Percentiles rank a stretch among this genome's conserved stretches.
Evolutionary conservation across 2,329 filamentous ascomycete species (phyloP).

Genomic region (Xylaria sp.): DNA sequence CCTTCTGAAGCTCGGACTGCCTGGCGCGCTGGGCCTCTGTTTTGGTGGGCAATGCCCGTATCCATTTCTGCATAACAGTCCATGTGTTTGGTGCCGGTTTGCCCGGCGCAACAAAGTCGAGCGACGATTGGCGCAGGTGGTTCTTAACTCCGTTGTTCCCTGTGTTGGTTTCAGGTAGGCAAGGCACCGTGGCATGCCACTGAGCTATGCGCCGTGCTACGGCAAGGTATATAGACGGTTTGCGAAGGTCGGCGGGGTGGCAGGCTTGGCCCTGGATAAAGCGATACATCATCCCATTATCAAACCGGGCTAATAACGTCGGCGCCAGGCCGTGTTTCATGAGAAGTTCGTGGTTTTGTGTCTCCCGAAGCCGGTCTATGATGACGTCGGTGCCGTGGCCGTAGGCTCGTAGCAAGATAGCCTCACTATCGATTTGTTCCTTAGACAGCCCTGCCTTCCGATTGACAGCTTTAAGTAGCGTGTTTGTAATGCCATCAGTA

Average conservation of each 20-base stretch:
- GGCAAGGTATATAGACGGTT: conserved; percentile 79
- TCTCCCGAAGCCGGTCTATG: conserved; percentile 92
- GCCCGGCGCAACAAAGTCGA: conserved; percentile 67
- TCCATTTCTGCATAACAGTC: conserved; percentile 97
- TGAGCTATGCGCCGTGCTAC: conserved; percentile 87
- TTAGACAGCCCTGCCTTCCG: conserved; percentile 70
- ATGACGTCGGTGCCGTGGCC: conserved; percentile 93
- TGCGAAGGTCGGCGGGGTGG: conserved; percentile 81
- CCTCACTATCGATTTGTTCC: conserved; percentile 73
- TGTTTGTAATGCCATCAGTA: conserved; percentile 99
- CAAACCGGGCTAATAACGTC: conserved; percentile 87
- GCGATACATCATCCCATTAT: conserved; percentile 95
- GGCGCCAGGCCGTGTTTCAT: conserved; percentile 87
- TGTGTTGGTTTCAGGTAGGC: conserved; percentile 55
- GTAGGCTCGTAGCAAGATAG: conserved; percentile 91
- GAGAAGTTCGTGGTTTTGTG: conserved; percentile 84
- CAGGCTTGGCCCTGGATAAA: conserved; percentile 87
- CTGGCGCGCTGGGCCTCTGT: conserved; percentile 76
- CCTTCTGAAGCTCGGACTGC: conserved; percentile 75
- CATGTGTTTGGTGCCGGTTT: conserved; percentile 88
- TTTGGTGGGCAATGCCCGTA: conserved; percentile 80
- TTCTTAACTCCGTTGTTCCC: conserved; percentile 53
- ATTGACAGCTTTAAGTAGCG: conserved; percentile 82
- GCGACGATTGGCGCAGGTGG: conserved; percentile 54
- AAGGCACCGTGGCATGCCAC: conserved; percentile 85